A percentile compares a stretch with the other conserved stretches of the same genome.
These are phyloP conservation scores for Epichloe coenophiala DNA, from an alignment of 2,329 filamentous ascomycete genomes.

Conservation along the genomic window DNA sequence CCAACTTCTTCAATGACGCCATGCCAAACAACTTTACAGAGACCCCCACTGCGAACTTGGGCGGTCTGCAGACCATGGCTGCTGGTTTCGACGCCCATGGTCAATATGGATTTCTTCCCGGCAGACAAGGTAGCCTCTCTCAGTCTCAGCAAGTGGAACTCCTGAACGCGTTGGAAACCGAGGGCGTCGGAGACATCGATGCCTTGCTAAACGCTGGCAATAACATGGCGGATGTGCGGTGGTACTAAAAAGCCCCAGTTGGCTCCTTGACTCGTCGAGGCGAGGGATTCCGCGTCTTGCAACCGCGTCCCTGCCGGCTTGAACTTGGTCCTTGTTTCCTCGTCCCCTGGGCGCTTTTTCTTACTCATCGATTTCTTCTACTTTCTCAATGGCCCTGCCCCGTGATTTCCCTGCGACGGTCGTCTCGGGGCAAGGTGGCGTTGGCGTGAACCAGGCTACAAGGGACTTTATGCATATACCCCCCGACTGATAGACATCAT, in stretches of 20 bases:
- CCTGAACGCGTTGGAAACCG: slow-evolving; percentile 65
- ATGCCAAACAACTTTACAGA: slow-evolving; percentile 18
- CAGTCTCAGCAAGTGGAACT: slow-evolving; percentile 73
- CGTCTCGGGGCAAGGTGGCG: background rate
- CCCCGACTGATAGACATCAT: background rate
- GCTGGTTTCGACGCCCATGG: slow-evolving; percentile 11
- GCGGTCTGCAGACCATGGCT: slow-evolving; percentile 17
- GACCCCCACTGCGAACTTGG: slow-evolving; percentile 17
- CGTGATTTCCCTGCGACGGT: background rate
- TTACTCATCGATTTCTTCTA: too few species aligned
- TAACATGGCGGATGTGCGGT: slow-evolving; percentile 16
- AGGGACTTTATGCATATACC: background rate
- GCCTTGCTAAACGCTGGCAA: slow-evolving; percentile 36
- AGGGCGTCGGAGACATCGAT: slow-evolving; percentile 49
- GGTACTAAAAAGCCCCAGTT: slow-evolving; percentile 15
- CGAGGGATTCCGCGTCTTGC: too few species aligned
- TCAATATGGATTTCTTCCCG: slow-evolving; percentile 23
- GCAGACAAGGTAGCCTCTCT: slow-evolving; percentile 55
- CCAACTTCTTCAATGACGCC: slow-evolving; percentile 27
- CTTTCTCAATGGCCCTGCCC: too few species aligned
- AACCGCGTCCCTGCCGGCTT: background rate
- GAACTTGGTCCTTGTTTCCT: background rate
- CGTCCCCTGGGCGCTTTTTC: background rate
- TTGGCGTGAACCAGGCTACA: background rate
- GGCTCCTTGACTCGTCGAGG: too few species aligned